A percentile compares a stretch with the other conserved stretches of the same genome.
Evolutionary conservation across 495 filamentous ascomycete genomes (phyloP).

Genomic region (Cercophora samala): DNA sequence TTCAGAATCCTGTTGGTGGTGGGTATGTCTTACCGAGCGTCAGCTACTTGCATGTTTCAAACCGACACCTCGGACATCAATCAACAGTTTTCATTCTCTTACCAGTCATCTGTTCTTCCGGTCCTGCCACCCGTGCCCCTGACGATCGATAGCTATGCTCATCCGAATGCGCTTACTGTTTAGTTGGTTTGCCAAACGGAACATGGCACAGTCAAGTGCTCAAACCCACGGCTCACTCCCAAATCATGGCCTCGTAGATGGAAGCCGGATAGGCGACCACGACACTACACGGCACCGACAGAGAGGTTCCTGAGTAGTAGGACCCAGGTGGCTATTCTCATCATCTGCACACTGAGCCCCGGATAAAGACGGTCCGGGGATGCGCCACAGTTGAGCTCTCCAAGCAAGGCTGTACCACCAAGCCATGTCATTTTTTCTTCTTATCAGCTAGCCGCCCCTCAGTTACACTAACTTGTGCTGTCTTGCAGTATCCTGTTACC

Average conservation of each 20-base stretch:
- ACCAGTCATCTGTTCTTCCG: conserved; percentile 1
- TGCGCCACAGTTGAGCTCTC: not conserved
- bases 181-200: not conserved
- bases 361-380: not conserved
- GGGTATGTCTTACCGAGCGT: not conserved
- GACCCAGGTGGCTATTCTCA: conserved; percentile 5
- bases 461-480: too few species aligned
- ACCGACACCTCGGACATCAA: conserved; percentile 6
- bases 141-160: not conserved
- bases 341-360: not conserved
- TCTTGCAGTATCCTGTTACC: too few species aligned
- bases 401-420: not conserved
- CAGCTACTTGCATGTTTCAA: conserved; percentile 5
- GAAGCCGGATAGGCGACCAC: not conserved
- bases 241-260: not conserved
- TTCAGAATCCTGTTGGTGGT: not conserved
- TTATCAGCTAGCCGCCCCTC: too few species aligned
- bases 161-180: not conserved
- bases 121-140: not conserved
- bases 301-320: not conserved
- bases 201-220: not conserved
- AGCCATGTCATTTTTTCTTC: not conserved
- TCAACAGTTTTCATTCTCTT: not conserved
- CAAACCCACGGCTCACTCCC: not conserved
- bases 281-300: not conserved